phyloP scores from a whole-genome alignment of 495 filamentous ascomycete genomes.

The Penicillium chermesinum region DNA sequence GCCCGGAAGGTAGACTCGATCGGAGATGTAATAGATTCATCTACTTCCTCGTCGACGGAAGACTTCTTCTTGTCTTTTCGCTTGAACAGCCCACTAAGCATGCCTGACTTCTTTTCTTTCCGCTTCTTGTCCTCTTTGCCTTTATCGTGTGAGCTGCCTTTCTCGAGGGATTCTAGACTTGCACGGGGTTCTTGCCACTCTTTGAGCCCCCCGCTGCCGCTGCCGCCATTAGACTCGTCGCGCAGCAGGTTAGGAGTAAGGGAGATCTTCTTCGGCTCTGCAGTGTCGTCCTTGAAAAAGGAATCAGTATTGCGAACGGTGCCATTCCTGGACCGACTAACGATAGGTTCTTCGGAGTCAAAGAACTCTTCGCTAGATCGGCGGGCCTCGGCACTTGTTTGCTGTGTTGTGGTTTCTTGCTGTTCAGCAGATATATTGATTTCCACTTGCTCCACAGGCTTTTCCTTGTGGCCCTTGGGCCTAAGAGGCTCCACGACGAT shows the following conservation, averaged over 20 bases:
- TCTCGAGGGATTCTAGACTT: constrained; percentile 50
- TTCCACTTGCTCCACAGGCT: constrained; percentile 27
- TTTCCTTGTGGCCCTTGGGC: constrained; percentile 37
- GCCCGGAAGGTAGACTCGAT: constrained; percentile 44
- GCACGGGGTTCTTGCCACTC: constrained; percentile 60
- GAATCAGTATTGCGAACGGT: constrained; percentile 85
- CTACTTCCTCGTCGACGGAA: constrained; percentile 63
- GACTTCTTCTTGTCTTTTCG: constrained; percentile 86
- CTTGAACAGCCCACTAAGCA: constrained; percentile 93
- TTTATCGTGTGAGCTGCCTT: constrained; percentile 49
- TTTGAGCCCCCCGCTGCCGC: constrained; percentile 45
- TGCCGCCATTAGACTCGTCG: constrained; percentile 57
- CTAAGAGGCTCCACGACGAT: constrained; percentile 46
- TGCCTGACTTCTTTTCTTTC: constrained; percentile 87
- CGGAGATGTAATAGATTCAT: constrained; percentile 57
- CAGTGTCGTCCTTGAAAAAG: constrained; percentile 93
- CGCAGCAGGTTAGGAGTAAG: constrained; percentile 91
- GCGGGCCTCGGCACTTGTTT: constrained; percentile 32
- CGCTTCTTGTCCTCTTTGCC: constrained; percentile 75
- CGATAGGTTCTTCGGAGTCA: constrained; percentile 50
- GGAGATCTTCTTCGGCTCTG: constrained; percentile 95
- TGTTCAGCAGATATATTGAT: constrained; percentile 18
- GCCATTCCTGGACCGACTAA: constrained; percentile 72
- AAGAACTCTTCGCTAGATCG: constrained; percentile 65
- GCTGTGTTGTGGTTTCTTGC: constrained; percentile 28